A percentile compares a stretch with the other conserved stretches of the same genome.
phyloP scores from a whole-genome alignment of 768 basidiomycete species.

The Calocera viscosa region DNA sequence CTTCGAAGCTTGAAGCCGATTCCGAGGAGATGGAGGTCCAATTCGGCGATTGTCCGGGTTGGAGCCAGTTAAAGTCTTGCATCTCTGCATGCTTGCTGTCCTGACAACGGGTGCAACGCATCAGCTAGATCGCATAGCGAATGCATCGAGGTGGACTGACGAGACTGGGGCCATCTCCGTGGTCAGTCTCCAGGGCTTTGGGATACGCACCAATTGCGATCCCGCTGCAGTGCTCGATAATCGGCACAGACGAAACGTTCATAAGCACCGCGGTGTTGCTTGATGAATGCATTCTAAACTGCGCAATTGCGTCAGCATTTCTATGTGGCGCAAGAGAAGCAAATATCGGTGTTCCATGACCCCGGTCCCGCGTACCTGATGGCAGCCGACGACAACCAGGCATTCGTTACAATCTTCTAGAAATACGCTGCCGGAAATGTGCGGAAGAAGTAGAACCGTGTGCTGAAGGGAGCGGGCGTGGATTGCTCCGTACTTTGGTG shows the following conservation, averaged over 20 bases:
- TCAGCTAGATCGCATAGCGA: slow-evolving; percentile 10
- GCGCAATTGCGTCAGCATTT: slow-evolving; percentile 9
- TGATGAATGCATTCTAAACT: slow-evolving; percentile 87
- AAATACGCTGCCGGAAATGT: slow-evolving; percentile 57
- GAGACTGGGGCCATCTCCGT: background rate
- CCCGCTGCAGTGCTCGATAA: slow-evolving; percentile 60
- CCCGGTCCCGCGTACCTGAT: slow-evolving; percentile 45
- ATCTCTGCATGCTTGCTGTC: slow-evolving; percentile 37
- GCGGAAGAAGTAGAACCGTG: slow-evolving; percentile 53
- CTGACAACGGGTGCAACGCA: slow-evolving; percentile 17
- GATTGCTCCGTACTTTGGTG: slow-evolving; percentile 33
- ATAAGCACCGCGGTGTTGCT: slow-evolving; percentile 51
- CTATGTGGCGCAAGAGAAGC: background rate
- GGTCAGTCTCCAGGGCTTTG: background rate
- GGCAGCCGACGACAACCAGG: slow-evolving; percentile 58
- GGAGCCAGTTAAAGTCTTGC: slow-evolving; percentile 79
- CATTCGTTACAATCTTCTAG: slow-evolving; percentile 52
- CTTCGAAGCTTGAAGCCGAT: background rate
- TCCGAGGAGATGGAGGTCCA: slow-evolving; percentile 34
- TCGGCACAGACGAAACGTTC: slow-evolving; percentile 52
- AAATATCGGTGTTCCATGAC: slow-evolving; percentile 9
- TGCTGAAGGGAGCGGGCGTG: slow-evolving; percentile 51
- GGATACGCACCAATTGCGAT: slow-evolving; percentile 62
- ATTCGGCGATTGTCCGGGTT: slow-evolving; percentile 62
- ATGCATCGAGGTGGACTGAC: slow-evolving; percentile 11